These are phyloP conservation scores for Aspergillus ochraceus DNA, from an alignment of 2,329 filamentous ascomycete species.

Conservation along the genomic window DNA sequence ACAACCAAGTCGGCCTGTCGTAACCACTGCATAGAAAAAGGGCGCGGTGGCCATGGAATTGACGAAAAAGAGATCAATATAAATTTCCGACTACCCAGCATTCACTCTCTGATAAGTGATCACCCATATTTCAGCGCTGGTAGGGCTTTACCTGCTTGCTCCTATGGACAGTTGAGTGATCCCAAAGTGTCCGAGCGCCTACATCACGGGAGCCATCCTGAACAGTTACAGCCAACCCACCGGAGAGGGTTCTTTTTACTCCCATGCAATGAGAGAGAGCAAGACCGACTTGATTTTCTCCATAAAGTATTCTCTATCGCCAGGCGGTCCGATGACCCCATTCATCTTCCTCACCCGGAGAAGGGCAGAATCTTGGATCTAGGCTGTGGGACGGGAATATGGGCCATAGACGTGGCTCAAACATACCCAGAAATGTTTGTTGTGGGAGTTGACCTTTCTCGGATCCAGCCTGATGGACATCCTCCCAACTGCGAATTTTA, in stretches of 20 bases:
- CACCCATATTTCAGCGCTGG: not conserved
- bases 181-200: not conserved
- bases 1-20: not conserved
- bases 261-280: not conserved
- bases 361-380: not conserved
- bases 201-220: not conserved
- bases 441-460: not conserved
- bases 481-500: not conserved
- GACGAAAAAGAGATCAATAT: not conserved
- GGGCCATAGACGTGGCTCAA: slow-evolving; percentile 1
- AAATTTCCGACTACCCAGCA: not conserved
- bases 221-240: not conserved
- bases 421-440: not conserved
- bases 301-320: not conserved
- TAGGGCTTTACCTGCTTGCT: not conserved
- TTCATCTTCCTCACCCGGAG: not conserved
- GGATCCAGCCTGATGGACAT: not conserved
- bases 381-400: slow-evolving; percentile 2
- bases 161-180: not conserved
- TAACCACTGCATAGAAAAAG: not conserved
- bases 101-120: not conserved
- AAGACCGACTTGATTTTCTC: slow-evolving; percentile 1
- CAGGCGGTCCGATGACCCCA: not conserved
- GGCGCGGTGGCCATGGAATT: not conserved
- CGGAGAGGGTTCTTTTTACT: not conserved